Evolutionary conservation across 179 eudicot species (phyloP).

Genomic region (Silene noctiflora): DNA sequence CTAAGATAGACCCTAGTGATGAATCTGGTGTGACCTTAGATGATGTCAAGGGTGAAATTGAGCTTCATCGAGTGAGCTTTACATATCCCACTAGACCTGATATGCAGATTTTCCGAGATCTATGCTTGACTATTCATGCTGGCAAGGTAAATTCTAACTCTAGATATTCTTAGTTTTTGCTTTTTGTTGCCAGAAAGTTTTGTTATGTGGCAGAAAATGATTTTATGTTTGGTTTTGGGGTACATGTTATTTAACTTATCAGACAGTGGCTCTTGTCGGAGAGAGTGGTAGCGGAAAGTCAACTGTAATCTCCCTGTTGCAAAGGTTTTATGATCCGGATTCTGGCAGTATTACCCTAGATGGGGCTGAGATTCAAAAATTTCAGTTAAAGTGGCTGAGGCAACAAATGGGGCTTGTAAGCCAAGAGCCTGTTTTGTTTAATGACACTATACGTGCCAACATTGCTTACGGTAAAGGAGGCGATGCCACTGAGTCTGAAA

Average conservation of each 20-base stretch:
- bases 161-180: not conserved
- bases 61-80: slow-evolving; percentile 21
- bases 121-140: slow-evolving; percentile 22
- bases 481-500: slow-evolving; percentile 19
- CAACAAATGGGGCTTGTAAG: slow-evolving; percentile 25
- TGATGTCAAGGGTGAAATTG: slow-evolving; percentile 23
- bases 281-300: slow-evolving; percentile 29
- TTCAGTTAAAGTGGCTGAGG: slow-evolving; percentile 19
- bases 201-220: not conserved
- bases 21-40: slow-evolving; percentile 19
- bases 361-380: slow-evolving; percentile 16
- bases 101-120: slow-evolving; percentile 23
- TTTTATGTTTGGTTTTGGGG: not conserved
- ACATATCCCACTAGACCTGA: slow-evolving; percentile 20
- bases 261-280: slow-evolving; percentile 27
- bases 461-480: slow-evolving; percentile 27
- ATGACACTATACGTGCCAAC: slow-evolving; percentile 27
- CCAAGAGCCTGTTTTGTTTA: slow-evolving; percentile 35
- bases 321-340: slow-evolving; percentile 26
- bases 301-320: slow-evolving; percentile 21
- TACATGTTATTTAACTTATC: not conserved
- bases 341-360: slow-evolving; percentile 22
- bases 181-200: no score
- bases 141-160: slow-evolving; percentile 17
- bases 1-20: slow-evolving; percentile 25